Conservation (phyloP, 495 filamentous ascomycete species). For the Thermothielavioides terrestris region DNA sequence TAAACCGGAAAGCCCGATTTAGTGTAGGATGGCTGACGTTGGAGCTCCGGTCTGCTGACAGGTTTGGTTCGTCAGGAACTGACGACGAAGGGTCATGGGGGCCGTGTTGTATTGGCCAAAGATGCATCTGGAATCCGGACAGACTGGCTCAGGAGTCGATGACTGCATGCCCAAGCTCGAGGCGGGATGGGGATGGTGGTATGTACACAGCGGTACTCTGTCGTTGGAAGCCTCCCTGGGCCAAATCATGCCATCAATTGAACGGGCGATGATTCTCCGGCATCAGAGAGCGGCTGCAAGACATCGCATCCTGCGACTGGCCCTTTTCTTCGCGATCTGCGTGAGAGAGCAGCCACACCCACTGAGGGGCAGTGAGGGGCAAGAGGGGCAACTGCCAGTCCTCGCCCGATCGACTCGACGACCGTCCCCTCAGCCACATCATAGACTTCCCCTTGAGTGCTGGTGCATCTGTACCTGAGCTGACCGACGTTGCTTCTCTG, state of each 20-base stretch:
- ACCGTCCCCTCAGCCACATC: conserved; percentile 14
- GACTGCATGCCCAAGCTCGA: not conserved
- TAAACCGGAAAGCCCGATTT: not conserved
- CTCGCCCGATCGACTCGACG: not conserved
- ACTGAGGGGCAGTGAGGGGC: conserved; percentile 22
- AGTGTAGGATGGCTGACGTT: not conserved
- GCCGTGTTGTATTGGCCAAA: conserved; percentile 8
- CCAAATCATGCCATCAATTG: not conserved
- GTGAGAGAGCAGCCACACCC: conserved; percentile 15
- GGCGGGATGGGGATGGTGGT: too few relatives aligned
- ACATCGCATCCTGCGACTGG: conserved; percentile 16
- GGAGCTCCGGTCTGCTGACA: conserved; percentile 19
- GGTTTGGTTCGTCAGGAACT: conserved; percentile 19
- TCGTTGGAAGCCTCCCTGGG: not conserved
- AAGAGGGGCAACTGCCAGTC: conserved; percentile 26
- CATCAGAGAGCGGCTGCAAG: too few relatives aligned
- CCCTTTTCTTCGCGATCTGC: conserved; percentile 17
- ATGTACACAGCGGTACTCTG: too few relatives aligned
- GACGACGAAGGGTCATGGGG: conserved; percentile 16
- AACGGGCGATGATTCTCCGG: not conserved
- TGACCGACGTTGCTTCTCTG: conserved; percentile 12
- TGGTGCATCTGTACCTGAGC: not conserved
- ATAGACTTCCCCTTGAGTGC: conserved; percentile 13
- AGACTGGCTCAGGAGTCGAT: not conserved
- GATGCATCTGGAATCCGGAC: not conserved